phyloP scores from a whole-genome alignment of 768 basidiomycete species.

The Dioszegia hungarica region DNA sequence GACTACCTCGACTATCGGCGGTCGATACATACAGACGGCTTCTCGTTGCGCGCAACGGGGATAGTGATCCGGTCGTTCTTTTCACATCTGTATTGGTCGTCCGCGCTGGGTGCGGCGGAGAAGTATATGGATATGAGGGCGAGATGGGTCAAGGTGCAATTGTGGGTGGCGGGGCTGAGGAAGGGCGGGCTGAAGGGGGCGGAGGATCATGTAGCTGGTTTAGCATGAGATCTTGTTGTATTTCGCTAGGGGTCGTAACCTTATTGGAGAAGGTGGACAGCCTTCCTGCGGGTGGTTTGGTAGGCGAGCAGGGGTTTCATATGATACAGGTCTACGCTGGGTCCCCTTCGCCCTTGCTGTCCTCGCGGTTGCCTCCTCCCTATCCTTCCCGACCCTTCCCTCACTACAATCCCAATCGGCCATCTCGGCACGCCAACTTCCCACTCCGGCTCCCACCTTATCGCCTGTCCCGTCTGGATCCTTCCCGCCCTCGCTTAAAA shows the following conservation, averaged over 20 bases:
- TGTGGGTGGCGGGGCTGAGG: slow-evolving; percentile 41
- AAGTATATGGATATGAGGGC: slow-evolving; percentile 42
- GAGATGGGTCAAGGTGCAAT: slow-evolving; percentile 28
- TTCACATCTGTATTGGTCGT: slow-evolving; percentile 34
- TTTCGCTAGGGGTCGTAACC: too few relatives aligned
- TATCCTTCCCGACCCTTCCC: too few relatives aligned
- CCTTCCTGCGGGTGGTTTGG: too few relatives aligned
- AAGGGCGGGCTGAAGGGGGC: slow-evolving; percentile 38
- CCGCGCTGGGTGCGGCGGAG: slow-evolving; percentile 38
- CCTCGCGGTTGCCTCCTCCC: too few relatives aligned
- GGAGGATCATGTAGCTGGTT: slow-evolving; percentile 35
- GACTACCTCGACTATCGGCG: slow-evolving; percentile 18
- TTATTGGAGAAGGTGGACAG: too few relatives aligned
- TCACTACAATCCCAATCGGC: too few relatives aligned
- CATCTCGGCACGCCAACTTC: neutral
- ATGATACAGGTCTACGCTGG: neutral
- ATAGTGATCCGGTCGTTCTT: slow-evolving; percentile 12
- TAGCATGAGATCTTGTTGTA: slow-evolving; percentile 14
- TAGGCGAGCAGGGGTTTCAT: neutral
- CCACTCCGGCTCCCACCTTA: neutral
- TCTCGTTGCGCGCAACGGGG: slow-evolving; percentile 19
- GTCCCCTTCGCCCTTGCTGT: too few relatives aligned
- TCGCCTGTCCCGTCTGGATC: too few relatives aligned
- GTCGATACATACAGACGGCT: slow-evolving; percentile 12
- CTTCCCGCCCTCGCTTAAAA: slow-evolving; percentile 55